Evolutionary conservation across 352 stramenopile genomes (phyloP), one percentile per base, ranked within the genome.

Genomic region (Hyaloperonospora arabidopsidis): DNA sequence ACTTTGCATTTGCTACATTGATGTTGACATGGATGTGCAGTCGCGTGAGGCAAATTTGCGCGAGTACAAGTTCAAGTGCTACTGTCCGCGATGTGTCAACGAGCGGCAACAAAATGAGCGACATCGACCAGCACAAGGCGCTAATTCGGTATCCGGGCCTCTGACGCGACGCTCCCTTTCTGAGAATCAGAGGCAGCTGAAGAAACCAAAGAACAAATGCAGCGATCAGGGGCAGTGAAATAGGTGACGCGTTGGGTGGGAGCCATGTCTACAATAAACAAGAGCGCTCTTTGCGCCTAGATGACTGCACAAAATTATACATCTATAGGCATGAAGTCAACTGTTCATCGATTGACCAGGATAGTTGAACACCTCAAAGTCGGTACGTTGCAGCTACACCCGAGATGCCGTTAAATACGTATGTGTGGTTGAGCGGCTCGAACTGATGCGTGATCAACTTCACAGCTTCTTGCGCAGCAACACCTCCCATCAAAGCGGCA

Each of bases 391-490:
- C 80, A 22, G 81, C 85, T 19, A 70, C 52, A 1, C 76, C 82
- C 5, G 77, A 86, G 61, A 98, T 98, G 19, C 95, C 97, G 74
- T 99, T 99, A 75, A 97, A 98, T 6, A 99, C 39, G 67, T 98
- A 98, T 14, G 95, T 98, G 69, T 98, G 95, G 67, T 98, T 85
- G 5, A 99, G 60, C 0, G 96, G 95, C 55, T 97, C 75, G 63
- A 98, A 99, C 70, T 98, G 93, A 45, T 96, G 84, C 36, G 96
- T 99, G 68, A 99, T 96, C 41, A 98, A 63, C 71, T 99, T 99
- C 45, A 99, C 79, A 14, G 93, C 94, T 61, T 99, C 97, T 67
- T 99, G 97, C 25, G 89, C 87, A 2, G 95, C 95, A 15, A 99
- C 84, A 17, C 95, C 97, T n/a, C 96, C 97, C 48, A 99, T 79